These are phyloP conservation scores for Paraphaeosphaeria minitans DNA, from an alignment of 2,329 filamentous ascomycete genomes.

Conservation along the genomic window DNA sequence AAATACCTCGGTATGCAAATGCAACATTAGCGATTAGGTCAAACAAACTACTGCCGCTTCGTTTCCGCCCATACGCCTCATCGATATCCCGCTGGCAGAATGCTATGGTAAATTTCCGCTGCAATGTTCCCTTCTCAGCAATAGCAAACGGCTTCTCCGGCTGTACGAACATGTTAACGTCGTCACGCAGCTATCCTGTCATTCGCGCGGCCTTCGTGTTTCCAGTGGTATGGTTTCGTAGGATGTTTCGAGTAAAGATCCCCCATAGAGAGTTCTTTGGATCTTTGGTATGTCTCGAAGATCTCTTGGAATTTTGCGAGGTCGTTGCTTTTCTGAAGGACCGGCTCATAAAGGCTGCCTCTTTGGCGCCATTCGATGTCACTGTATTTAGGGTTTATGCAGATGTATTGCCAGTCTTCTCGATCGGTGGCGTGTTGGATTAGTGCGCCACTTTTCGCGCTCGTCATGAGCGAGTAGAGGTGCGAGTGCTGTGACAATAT, in stretches of 20 bases:
- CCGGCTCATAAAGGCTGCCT: constrained; percentile 26
- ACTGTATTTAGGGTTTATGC: constrained; percentile 24
- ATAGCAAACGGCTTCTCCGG: constrained; percentile 52
- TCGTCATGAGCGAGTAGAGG: constrained; percentile 23
- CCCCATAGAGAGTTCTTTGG: constrained; percentile 28
- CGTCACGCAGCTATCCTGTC: constrained; percentile 51
- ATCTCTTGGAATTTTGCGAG: constrained; percentile 23
- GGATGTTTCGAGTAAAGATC: constrained; percentile 33
- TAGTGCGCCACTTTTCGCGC: constrained; percentile 24
- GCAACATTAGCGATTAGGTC: not conserved
- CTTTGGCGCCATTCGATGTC: constrained; percentile 32
- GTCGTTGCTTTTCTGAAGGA: constrained; percentile 22
- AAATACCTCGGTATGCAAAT: not conserved
- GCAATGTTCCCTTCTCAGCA: constrained; percentile 55
- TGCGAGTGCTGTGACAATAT: constrained; percentile 23
- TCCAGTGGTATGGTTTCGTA: constrained; percentile 35
- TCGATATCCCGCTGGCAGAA: constrained; percentile 57
- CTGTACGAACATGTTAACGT: constrained; percentile 52
- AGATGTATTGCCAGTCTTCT: constrained; percentile 34
- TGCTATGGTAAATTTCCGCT: constrained; percentile 48
- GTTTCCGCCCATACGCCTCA: constrained; percentile 45
- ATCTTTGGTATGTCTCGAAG: constrained; percentile 24
- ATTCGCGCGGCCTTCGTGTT: constrained; percentile 28
- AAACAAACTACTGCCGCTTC: not conserved
- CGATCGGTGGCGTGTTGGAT: constrained; percentile 30